These are phyloP conservation scores for Triticum timopheevii DNA, from an alignment of 176 grass and related monocot species.

Conservation along the genomic window DNA sequence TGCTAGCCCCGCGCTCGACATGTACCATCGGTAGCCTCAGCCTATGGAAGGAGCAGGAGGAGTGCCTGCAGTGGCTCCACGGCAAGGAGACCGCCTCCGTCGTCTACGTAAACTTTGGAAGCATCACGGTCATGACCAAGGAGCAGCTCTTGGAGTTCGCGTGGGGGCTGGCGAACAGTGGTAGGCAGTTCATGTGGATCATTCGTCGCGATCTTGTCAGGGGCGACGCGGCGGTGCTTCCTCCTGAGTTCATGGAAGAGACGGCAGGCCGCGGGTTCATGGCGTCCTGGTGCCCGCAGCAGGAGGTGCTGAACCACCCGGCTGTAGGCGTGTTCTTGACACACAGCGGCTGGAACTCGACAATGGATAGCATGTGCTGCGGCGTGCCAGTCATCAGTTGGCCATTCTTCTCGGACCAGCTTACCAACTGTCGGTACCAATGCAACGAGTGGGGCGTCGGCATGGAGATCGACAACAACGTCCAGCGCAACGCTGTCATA, in stretches of 20 bases:
- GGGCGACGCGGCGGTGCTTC: constrained; percentile 46
- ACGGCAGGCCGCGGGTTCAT: not conserved
- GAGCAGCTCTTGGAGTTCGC: constrained; percentile 58
- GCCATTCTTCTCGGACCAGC: not conserved
- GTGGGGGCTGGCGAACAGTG: constrained; percentile 62
- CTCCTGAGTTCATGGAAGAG: not conserved
- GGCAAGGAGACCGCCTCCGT: not conserved
- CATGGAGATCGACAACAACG: not conserved
- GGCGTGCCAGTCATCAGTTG: not conserved
- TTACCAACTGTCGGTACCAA: not conserved
- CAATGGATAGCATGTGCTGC: not conserved
- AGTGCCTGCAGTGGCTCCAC: not conserved
- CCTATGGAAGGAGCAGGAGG: not conserved
- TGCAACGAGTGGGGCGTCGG: not conserved
- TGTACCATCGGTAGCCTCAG: not conserved
- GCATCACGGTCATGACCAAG: constrained; percentile 54
- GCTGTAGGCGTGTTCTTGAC: not conserved
- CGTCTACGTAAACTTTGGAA: constrained; percentile 69
- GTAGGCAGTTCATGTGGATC: constrained; percentile 61
- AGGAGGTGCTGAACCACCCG: not conserved
- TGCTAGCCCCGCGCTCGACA: not conserved
- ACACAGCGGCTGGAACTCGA: not conserved
- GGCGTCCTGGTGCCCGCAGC: not conserved
- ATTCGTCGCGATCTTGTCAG: constrained; percentile 51
- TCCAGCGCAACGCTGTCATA: not conserved